These are phyloP conservation scores for Candida manassasensis DNA, from an alignment of 805 yeast genomes.

Conservation along the genomic window DNA sequence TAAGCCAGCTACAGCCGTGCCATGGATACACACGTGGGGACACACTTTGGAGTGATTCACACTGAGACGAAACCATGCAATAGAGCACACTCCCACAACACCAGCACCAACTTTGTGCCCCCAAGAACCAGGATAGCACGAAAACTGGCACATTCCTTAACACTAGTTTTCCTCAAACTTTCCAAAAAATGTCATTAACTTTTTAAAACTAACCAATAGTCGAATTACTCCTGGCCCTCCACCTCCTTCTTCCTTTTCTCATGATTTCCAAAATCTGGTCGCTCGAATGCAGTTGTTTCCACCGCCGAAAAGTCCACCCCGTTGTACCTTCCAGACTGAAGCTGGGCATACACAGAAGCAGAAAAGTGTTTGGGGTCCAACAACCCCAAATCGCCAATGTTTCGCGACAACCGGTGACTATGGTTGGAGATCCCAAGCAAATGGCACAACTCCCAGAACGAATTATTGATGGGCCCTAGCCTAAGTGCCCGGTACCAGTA, in stretches of 20 bases:
- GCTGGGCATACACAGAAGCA: slow-evolving; percentile 17
- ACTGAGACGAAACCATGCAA: too few relatives aligned
- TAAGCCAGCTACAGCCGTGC: too few relatives aligned
- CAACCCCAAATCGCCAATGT: slow-evolving; percentile 26
- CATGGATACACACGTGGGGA: too few relatives aligned
- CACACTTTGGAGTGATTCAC: too few relatives aligned
- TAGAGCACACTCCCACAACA: too few relatives aligned
- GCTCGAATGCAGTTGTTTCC: slow-evolving; percentile 12
- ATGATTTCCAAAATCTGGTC: slow-evolving; percentile 9
- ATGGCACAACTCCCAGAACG: slow-evolving; percentile 37
- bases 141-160: too few relatives aligned
- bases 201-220: too few relatives aligned
- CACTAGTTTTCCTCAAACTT: too few relatives aligned
- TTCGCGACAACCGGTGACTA: slow-evolving; percentile 20
- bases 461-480: slow-evolving; percentile 26
- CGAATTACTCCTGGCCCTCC: too few relatives aligned
- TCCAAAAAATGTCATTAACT: too few relatives aligned
- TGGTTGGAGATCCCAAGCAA: slow-evolving; percentile 26
- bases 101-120: too few relatives aligned
- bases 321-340: slow-evolving; percentile 24
- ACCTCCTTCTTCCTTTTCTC: background rate
- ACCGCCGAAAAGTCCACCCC: slow-evolving; percentile 20
- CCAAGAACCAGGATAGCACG: too few relatives aligned
- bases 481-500: slow-evolving; percentile 15
- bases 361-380: slow-evolving; percentile 36